Evolutionary conservation across 2,329 filamentous ascomycete genomes (phyloP).

Genomic region (Elsinoe batatas): DNA sequence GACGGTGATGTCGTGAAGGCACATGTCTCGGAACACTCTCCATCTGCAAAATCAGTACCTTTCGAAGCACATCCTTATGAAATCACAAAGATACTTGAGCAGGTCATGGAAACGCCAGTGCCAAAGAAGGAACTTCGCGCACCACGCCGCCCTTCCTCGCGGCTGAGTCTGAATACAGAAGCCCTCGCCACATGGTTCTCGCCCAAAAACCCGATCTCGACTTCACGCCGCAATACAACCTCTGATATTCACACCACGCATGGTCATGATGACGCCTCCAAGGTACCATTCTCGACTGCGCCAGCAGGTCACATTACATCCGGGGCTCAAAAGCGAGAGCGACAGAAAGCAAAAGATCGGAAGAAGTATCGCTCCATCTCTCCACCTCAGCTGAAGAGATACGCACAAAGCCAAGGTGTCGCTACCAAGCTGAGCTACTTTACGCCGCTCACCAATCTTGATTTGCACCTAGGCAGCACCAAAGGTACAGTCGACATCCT

Average conservation of each 20-base stretch:
- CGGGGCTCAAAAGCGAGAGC: background rate
- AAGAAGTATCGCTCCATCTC: conserved; percentile 10
- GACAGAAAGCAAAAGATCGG: background rate
- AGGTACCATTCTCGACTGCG: background rate
- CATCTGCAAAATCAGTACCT: background rate
- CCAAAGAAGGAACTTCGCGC: too few relatives aligned
- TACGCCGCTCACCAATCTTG: conserved; percentile 33
- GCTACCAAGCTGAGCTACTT: conserved; percentile 37
- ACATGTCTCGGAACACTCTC: background rate
- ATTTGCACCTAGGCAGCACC: conserved; percentile 32
- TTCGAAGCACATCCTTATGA: background rate
- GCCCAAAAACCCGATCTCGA: conserved; percentile 19
- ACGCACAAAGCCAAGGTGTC: conserved; percentile 24
- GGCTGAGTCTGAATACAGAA: conserved; percentile 25
- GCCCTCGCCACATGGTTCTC: conserved; percentile 30
- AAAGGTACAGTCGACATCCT: conserved; percentile 33
- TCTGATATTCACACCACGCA: background rate
- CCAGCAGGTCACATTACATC: background rate
- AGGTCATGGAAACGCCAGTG: background rate
- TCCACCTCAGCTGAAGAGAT: conserved; percentile 8
- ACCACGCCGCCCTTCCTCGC: conserved; percentile 13
- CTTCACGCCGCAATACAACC: conserved; percentile 7
- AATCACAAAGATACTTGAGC: background rate
- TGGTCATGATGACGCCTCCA: background rate
- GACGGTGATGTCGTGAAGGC: background rate